Conservation (phyloP, 1,284 basidiomycete genomes). For the Coriolopsis trogii region DNA sequence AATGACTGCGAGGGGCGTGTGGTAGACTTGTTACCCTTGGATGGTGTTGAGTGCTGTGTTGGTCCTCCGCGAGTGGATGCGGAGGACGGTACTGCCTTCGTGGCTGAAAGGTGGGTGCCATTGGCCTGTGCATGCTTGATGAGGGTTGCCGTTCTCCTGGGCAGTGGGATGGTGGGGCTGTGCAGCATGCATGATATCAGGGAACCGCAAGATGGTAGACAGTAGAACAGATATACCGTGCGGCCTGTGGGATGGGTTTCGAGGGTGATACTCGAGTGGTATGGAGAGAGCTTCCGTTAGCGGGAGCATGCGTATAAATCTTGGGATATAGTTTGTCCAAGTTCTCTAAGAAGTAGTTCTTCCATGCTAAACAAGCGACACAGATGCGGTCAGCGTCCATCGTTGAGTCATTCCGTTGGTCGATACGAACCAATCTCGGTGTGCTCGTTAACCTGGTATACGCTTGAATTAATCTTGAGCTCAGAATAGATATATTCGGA, state of each 20-base stretch:
- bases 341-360: constrained; percentile 5
- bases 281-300: neutral
- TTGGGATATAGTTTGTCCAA: constrained; percentile 1
- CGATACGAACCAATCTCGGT: constrained; percentile 1
- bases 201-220: neutral
- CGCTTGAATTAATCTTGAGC: neutral
- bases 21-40: too few species aligned
- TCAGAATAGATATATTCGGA: neutral
- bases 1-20: neutral
- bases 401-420: neutral
- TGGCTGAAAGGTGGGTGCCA: neutral
- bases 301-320: neutral
- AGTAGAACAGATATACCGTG: neutral
- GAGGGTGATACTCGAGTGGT: neutral
- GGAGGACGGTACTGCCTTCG: neutral
- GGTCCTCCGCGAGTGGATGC: neutral
- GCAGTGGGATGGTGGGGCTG: too few species aligned
- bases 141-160: too few species aligned
- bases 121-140: too few species aligned
- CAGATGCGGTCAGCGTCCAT: neutral
- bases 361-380: neutral
- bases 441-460: constrained; percentile 10
- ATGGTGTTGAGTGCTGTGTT: too few species aligned
- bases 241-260: neutral
- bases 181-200: neutral